Base-by-base conservation (phyloP, 1,284 basidiomycete genomes). In the Boletus sp. region DNA sequence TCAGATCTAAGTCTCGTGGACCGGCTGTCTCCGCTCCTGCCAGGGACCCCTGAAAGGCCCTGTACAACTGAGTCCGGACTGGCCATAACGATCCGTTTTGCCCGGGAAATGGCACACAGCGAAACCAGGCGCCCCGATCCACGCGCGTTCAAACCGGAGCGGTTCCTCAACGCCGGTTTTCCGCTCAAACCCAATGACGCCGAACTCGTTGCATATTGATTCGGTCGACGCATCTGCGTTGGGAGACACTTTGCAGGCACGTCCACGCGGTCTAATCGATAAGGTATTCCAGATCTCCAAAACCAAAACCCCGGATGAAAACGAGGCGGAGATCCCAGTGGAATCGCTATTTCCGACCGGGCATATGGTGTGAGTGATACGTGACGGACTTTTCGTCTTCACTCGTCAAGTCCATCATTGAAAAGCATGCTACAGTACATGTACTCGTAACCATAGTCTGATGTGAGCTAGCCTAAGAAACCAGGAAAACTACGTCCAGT, bases 261-360 rank as follows among this genome's bases (percentile, higher is more conserved):
- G 10, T 44, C 51, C 3, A 2, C 51, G 19, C 55, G 48, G 51
- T 32, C 33, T 0, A 1, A 36, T 55, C 2, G 35, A 41, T 27
- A 49, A 39, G 9, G 44, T 49, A 8, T 57, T 42, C 51, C 36
- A 26, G 34, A 46, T 49, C n/a, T n/a, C n/a, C n/a, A n/a, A n/a
- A n/a, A 2, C 26, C 25, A 41, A 41, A 27, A 20, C 44, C 38
- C n/a, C 4, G 29, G 49, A 55, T 13, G 37, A 44, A 19, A 25
- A 55, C 16, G 55, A 55, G 9, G n/a, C 36, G 1, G 58, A 61
- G 4, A 49, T 65, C 4, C 26, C 23, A 0, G 41, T 57, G 3
- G 41, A 55, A 17, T 33, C 36, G 8, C 33, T 8, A 16, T 50
- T 55, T 29, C 30, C 40, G 13, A 20, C 13, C 0, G 55, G 51